Base-by-base conservation (phyloP, 2,329 filamentous ascomycete genomes). In the Aspergillus ibericus region DNA sequence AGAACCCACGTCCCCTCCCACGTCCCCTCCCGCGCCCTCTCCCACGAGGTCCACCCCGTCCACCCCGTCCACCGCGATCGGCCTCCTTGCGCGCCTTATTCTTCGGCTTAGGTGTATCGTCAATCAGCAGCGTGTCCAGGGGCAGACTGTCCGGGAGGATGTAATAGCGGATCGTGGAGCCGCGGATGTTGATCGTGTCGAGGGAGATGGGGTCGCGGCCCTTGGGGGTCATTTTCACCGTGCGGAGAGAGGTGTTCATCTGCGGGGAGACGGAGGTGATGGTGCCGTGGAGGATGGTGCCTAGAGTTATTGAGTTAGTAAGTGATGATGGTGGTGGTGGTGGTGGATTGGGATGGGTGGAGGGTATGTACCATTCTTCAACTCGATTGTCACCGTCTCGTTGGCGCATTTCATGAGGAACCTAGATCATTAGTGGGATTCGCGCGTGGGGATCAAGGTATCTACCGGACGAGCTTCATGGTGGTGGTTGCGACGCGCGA, bases 351-450 rank as follows among this genome's bases (percentile, higher is more conserved):
- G 52, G 35, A 22, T 20, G 29, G 44, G 32, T 9, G 10, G 46
- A 68, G 75, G 44, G 83, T 93, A 68, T 77, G 47, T 82, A 95
- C 93, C 95, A 85, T 98, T 98, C 80, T 99, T 99, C 68, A 99
- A 84, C 80, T 99, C 95, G 77, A 99, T 91, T 46, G 93, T 98
- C 71, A 98, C 95, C 71, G 95, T 96, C 82, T 99, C 95, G 79
- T 97, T 98, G 78, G 91, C 88, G 79, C 93, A 98, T 84, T 99
- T 99, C 93, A 98, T 98, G 70, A 99, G 83, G 78, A 99, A 99
- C 77, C 95, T 98, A 56, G 65, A 48, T 22, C 12, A 12, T 52
- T 18, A 46, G 50, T 42, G 9, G 25, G 18, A 22, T 38, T 6
- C 35, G 16, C 20, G 42, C 35, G 40, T 47, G 22, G 44, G 6